Evolutionary conservation across 768 basidiomycete genomes (phyloP), one percentile per base, ranked within the genome.

Genomic region (Leccinum truebloodii): DNA sequence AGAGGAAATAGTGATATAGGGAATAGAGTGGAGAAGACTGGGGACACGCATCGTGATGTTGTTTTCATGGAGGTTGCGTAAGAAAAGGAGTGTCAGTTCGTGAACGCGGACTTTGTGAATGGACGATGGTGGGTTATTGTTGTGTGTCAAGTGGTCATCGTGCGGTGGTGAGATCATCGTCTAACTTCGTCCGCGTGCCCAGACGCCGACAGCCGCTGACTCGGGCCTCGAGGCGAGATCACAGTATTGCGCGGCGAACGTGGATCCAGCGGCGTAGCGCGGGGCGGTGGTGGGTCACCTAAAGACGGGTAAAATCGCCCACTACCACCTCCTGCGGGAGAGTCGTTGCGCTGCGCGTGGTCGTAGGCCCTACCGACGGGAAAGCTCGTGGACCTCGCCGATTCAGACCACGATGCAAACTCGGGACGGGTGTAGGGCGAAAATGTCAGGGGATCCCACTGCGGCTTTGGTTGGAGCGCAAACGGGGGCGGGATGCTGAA

Each of bases 381-480:
- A 59, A 63, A 57, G 69, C 59, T 59, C 48, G 44, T 20, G 20
- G 69, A 41, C 60, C 69, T 65, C 32, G 59, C 60, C 69, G 71
- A 78, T 49, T 75, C 65, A 13, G 79, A 66, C 71, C 71, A 67
- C 32, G 73, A 66, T 52, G 74, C 55, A 69, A 79, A 62, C 64
- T 75, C 65, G 60, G 75, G 76, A 63, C 79, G 71, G 6, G 78
- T 76, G 61, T 70, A 65, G 9, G 79, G 69, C 26, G 69, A 59
- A 68, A 80, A 81, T 0, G 77, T 67, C 3, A 75, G 71, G 46
- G 73, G 76, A 58, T 86, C 83, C 87, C 88, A 89, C 55, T 84
- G 86, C 1, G 87, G 88, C 55, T 75, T 76, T 3, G 88, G 89
- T 68, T 89, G 85, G 4, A 90, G 75, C 10, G 86, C 83, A 67